Evolutionary conservation across 306 rosid species (phyloP).

Genomic region (Cicer arietinum): DNA sequence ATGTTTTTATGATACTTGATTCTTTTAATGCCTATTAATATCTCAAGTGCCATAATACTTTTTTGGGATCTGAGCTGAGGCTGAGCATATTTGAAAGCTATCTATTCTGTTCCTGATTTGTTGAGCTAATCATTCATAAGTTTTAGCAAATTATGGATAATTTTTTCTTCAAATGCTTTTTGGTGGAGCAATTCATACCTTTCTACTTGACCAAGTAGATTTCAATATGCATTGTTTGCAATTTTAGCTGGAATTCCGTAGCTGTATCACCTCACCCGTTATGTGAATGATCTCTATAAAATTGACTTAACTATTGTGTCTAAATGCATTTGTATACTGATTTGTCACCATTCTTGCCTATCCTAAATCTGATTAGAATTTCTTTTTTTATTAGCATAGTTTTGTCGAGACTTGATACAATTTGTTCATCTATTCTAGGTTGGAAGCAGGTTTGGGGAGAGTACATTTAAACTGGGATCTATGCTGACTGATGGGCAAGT

Average conservation of each 20-base stretch:
- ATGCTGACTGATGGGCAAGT: slow-evolving; percentile 94
- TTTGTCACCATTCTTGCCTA: slow-evolving; percentile 25
- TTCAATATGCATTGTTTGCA: slow-evolving; percentile 2
- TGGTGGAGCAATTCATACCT: slow-evolving; percentile 10
- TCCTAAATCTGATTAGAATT: slow-evolving; percentile 29
- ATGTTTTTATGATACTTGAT: slow-evolving; percentile 1
- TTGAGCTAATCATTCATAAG: slow-evolving; percentile 7
- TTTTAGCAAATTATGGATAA: slow-evolving; percentile 19
- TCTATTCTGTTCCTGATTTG: slow-evolving; percentile 31
- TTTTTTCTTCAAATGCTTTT: slow-evolving; percentile 7
- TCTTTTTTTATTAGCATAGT: slow-evolving; percentile 29
- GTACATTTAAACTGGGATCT: slow-evolving; percentile 94
- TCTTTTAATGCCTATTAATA: not conserved
- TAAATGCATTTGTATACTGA: slow-evolving; percentile 28
- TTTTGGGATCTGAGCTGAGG: slow-evolving; percentile 10
- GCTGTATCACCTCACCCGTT: not conserved
- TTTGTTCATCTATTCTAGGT: slow-evolving; percentile 57
- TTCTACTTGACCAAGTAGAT: slow-evolving; percentile 26
- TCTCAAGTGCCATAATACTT: not conserved
- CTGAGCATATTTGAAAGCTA: slow-evolving; percentile 30
- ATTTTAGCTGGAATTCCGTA: slow-evolving; percentile 7
- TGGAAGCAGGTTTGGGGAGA: slow-evolving; percentile 96
- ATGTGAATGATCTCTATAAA: slow-evolving; percentile 10
- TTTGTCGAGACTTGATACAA: slow-evolving; percentile 32
- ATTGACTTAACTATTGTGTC: slow-evolving; percentile 8